These are phyloP conservation scores for Citropsis articulata DNA, from an alignment of 345 rosid species.

Conservation along the genomic window DNA sequence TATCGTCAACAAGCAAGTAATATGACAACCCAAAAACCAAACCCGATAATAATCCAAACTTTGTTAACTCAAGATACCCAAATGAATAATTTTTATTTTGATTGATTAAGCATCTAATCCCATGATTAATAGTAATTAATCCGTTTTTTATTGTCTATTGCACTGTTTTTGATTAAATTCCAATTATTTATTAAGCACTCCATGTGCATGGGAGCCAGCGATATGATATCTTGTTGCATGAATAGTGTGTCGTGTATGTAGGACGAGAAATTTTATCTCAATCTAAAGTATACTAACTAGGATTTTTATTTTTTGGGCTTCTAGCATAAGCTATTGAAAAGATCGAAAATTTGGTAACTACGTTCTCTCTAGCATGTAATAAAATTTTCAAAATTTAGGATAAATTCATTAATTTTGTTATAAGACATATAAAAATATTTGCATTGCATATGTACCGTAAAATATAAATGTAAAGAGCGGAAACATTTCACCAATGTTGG, in stretches of 20 bases:
- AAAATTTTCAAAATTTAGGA: too few species aligned
- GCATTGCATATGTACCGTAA: too few species aligned
- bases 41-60: background rate
- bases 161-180: background rate
- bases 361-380: too few species aligned
- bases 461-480: too few species aligned
- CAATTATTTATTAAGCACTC: constrained; percentile 13
- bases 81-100: background rate
- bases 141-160: constrained; percentile 6
- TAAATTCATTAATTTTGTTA: background rate
- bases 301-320: too few species aligned
- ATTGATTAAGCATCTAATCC: constrained; percentile 1
- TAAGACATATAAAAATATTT: too few species aligned
- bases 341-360: too few species aligned
- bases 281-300: background rate
- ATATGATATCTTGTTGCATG: background rate
- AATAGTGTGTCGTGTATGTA: background rate
- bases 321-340: too few species aligned
- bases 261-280: too few species aligned
- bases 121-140: constrained; percentile 1
- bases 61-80: background rate
- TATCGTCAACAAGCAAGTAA: background rate
- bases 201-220: constrained; percentile 25
- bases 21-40: background rate
- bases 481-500: background rate